Conservation (phyloP, 805 yeast species). For the Wickerhamiella brachini region DNA sequence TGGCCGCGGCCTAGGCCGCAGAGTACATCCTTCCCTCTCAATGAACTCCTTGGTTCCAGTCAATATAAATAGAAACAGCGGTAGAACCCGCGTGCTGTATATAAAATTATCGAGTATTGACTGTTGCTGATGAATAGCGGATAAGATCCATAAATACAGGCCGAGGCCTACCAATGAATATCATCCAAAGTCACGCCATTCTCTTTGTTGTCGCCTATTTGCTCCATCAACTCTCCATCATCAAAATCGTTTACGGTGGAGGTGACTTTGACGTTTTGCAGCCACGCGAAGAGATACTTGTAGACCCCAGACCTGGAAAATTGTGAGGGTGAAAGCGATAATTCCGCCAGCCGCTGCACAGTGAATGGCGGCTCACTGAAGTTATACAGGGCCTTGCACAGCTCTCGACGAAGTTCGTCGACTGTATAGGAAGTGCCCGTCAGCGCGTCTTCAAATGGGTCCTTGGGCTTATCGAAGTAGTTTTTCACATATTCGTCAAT, state of each 20-base stretch:
- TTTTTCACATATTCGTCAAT: neutral
- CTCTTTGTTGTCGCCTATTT: neutral
- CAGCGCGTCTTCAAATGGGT: slow-evolving; percentile 12
- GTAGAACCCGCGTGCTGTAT: neutral
- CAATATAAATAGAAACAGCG: neutral
- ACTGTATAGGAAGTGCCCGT: slow-evolving; percentile 9
- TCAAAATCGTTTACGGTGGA: slow-evolving; percentile 11
- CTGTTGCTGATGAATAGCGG: neutral
- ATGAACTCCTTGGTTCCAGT: too few relatives aligned
- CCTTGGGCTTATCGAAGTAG: slow-evolving; percentile 6
- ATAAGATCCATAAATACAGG: neutral
- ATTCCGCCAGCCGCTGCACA: slow-evolving; percentile 26
- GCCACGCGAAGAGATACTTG: slow-evolving; percentile 13
- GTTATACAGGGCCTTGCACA: slow-evolving; percentile 6
- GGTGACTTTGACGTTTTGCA: slow-evolving; percentile 10
- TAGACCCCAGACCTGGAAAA: slow-evolving; percentile 16
- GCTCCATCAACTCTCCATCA: slow-evolving; percentile 8
- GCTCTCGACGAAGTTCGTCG: slow-evolving; percentile 3
- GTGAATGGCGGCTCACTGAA: slow-evolving; percentile 26
- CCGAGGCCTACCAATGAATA: slow-evolving; percentile 1
- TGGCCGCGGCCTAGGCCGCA: too few relatives aligned
- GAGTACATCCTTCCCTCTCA: too few relatives aligned
- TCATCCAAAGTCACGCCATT: slow-evolving; percentile 17
- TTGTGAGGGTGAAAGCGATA: slow-evolving; percentile 19
- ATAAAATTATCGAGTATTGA: slow-evolving; percentile 1